Evolutionary conservation across 257 asterid species (phyloP), one percentile per base, ranked within the genome.

Genomic region (Cinchona pubescens): DNA sequence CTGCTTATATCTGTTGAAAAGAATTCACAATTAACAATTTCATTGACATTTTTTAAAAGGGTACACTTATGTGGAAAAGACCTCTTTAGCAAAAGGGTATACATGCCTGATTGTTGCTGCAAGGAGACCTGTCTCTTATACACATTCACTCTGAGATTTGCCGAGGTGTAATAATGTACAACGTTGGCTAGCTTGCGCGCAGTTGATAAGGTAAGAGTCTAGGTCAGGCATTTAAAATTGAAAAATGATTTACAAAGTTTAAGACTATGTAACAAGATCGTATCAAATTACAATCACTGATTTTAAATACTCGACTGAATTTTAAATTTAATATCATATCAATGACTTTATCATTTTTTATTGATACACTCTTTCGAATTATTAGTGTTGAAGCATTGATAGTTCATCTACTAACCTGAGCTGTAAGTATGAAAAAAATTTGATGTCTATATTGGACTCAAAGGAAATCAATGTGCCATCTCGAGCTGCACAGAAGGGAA

Each of bases 171-270:
- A 55, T 71, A 10, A 55, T 71, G 53, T 19, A 58, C 27, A 71
- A 53, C 27, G 27, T 55, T 67, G 71, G 43, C 32, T 71, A 34
- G 48, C 30, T 43, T 21, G n/a, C n/a, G n/a, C n/a, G n/a, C 4
- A 42, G 7, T 21, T 49, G 42, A 71, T 71, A 53, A 71, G 42
- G 53, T 71, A 53, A 71, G 65, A 51, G 21, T 51, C 51, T 53
- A 13, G 7, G 27, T n/a, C 16, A 2, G 27, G 63, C 63, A 58
- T 30, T n/a, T n/a, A n/a, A n/a, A n/a, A n/a, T n/a, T n/a, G n/a
- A n/a, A n/a, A n/a, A n/a, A n/a, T n/a, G n/a, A n/a, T n/a, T n/a
- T n/a, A n/a, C n/a, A n/a, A n/a, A n/a, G n/a, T n/a, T n/a, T n/a
- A n/a, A n/a, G n/a, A n/a, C n/a, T n/a, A n/a, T n/a, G n/a, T n/a